Conservation (phyloP, 106 monocot genomes). For the Phalaenopsis equestris region DNA sequence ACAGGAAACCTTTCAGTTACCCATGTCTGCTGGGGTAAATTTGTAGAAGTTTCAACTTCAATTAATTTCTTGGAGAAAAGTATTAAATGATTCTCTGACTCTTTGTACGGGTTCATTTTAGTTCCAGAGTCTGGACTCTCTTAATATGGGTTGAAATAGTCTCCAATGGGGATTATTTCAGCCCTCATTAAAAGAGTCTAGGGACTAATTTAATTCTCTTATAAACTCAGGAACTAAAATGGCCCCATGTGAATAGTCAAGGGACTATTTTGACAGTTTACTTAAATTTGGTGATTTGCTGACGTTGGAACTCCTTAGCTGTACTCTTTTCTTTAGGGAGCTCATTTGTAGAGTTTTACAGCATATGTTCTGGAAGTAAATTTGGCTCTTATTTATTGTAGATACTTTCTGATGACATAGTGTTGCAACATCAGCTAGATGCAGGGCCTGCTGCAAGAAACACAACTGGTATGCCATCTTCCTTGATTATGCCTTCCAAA, state of each 20-base stretch:
- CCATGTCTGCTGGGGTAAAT: slow-evolving; percentile 2
- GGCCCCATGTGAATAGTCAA: too few species aligned
- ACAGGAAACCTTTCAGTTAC: slow-evolving; percentile 3
- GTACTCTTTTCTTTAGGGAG: neutral
- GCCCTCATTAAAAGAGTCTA: too few species aligned
- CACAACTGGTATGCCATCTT: neutral
- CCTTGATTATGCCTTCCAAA: neutral
- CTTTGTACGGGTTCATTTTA: too few species aligned
- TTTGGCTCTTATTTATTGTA: neutral
- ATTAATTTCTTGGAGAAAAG: too few species aligned
- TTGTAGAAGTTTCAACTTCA: neutral
- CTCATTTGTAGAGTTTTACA: neutral
- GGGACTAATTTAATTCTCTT: too few species aligned
- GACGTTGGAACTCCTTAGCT: neutral
- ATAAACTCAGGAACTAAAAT: too few species aligned
- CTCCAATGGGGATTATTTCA: too few species aligned
- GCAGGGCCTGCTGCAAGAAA: neutral
- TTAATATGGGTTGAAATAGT: too few species aligned
- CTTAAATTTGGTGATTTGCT: neutral
- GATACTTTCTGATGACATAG: slow-evolving; percentile 1
- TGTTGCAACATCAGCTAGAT: slow-evolving; percentile 1
- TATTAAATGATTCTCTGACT: too few species aligned
- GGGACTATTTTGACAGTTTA: neutral
- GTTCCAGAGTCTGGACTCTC: too few species aligned
- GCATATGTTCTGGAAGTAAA: neutral